phyloP scores from a whole-genome alignment of 2,329 filamentous ascomycete species.

The Exophiala calicioides region DNA sequence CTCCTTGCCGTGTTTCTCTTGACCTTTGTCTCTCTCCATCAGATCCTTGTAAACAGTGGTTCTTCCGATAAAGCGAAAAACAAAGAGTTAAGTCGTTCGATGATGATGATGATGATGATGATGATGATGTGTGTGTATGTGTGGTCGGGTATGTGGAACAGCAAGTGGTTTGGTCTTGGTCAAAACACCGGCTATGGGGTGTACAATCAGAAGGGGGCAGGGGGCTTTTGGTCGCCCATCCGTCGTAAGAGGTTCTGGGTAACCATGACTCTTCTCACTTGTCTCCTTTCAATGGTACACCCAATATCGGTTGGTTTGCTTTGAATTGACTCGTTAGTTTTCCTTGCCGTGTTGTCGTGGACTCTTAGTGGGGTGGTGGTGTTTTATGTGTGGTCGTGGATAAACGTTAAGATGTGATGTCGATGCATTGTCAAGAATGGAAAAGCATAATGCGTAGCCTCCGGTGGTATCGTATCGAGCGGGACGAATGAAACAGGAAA shows the following conservation, averaged over 20 bases:
- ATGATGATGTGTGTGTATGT: slow-evolving; percentile 9
- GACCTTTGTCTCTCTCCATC: slow-evolving; percentile 7
- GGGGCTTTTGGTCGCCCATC: too few relatives aligned
- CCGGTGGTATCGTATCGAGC: slow-evolving; percentile 14
- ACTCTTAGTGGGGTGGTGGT: too few relatives aligned
- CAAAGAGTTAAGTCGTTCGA: neutral
- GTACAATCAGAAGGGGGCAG: neutral
- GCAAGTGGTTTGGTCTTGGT: slow-evolving; percentile 7
- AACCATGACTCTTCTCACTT: too few relatives aligned
- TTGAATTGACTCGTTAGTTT: too few relatives aligned
- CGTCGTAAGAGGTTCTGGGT: too few relatives aligned
- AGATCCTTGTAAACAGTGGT: slow-evolving; percentile 6
- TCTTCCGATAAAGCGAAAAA: slow-evolving; percentile 1
- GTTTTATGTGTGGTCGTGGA: too few relatives aligned
- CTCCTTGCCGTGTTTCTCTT: too few relatives aligned
- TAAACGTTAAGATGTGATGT: slow-evolving; percentile 14
- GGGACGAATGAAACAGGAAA: slow-evolving; percentile 5
- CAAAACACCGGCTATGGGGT: slow-evolving; percentile 6
- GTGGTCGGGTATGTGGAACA: slow-evolving; percentile 3
- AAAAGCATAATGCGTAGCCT: slow-evolving; percentile 13
- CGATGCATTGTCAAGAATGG: slow-evolving; percentile 15
- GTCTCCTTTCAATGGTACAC: too few relatives aligned
- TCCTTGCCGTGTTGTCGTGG: slow-evolving; percentile 17
- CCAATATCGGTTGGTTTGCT: too few relatives aligned
- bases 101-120: slow-evolving; percentile 1